A percentile compares a stretch with the other conserved stretches of the same genome.
These are phyloP conservation scores for Candida arabinofermentans DNA, from an alignment of 805 yeast genomes.

Conservation along the genomic window DNA sequence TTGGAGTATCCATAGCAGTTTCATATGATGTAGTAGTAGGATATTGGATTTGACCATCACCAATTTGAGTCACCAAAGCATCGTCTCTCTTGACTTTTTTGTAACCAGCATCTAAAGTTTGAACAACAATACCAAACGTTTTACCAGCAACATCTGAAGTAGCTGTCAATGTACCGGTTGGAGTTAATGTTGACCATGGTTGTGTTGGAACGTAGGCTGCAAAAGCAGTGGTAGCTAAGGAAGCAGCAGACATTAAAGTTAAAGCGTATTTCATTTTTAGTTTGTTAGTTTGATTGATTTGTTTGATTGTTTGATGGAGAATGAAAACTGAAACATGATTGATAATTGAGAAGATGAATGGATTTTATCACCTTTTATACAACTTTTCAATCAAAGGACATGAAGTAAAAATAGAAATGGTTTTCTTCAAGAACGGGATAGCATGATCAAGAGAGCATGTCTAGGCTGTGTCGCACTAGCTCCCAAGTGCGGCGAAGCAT, in stretches of 20 bases:
- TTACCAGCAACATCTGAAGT: neutral
- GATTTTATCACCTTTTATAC: no score
- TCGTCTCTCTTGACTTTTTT: neutral
- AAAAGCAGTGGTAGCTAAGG: neutral
- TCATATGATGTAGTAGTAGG: neutral
- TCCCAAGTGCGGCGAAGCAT: no score
- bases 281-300: no score
- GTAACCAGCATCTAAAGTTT: neutral
- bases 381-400: no score
- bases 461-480: no score
- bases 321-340: no score
- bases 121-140: constrained; percentile 2
- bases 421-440: no score
- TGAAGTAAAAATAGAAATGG: no score
- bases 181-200: constrained; percentile 1
- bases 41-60: neutral
- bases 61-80: neutral
- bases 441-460: no score
- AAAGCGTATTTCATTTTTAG: neutral
- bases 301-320: neutral
- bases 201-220: neutral
- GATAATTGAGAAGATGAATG: no score
- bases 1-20: neutral
- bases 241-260: neutral
- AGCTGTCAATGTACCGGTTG: neutral